These are phyloP conservation scores for Penicillium brevicompactum DNA, from an alignment of 2,329 filamentous ascomycete genomes.

Conservation along the genomic window DNA sequence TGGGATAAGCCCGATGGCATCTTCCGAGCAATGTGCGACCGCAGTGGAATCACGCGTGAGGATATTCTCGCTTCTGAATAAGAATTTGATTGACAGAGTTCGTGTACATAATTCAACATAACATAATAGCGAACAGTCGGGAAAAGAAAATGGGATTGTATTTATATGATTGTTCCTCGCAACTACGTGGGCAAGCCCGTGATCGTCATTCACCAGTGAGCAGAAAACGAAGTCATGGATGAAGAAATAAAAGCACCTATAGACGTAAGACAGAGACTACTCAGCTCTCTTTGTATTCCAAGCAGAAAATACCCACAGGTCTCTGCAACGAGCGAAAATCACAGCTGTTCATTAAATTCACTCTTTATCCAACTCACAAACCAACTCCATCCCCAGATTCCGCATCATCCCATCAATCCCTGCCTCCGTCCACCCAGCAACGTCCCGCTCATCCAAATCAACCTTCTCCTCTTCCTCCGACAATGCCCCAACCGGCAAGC, in stretches of 20 bases:
- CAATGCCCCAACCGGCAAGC: conserved; percentile 19
- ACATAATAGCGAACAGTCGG: too few relatives aligned
- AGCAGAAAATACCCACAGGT: too few relatives aligned
- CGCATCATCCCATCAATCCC: conserved; percentile 26
- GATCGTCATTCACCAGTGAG: too few relatives aligned
- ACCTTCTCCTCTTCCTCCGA: conserved; percentile 28
- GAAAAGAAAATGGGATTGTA: too few relatives aligned
- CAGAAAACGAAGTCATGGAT: too few relatives aligned
- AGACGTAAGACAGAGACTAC: too few relatives aligned
- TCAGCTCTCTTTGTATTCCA: too few relatives aligned
- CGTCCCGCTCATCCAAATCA: conserved; percentile 21
- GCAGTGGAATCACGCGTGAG: conserved; percentile 69
- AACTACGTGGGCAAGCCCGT: too few relatives aligned
- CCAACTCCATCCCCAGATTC: conserved; percentile 28
- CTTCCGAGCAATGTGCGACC: conserved; percentile 87
- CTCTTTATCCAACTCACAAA: conserved; percentile 26
- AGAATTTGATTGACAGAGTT: background rate
- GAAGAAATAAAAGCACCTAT: too few relatives aligned
- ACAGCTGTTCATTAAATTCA: too few relatives aligned
- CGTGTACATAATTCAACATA: background rate
- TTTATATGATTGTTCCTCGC: too few relatives aligned
- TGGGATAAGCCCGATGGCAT: conserved; percentile 72
- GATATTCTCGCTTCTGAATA: conserved; percentile 34
- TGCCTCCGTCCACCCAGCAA: conserved; percentile 23
- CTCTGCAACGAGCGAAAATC: too few relatives aligned